Evolutionary conservation across 305 asterid species (phyloP).

Genomic region (Fraxinus sp.): DNA sequence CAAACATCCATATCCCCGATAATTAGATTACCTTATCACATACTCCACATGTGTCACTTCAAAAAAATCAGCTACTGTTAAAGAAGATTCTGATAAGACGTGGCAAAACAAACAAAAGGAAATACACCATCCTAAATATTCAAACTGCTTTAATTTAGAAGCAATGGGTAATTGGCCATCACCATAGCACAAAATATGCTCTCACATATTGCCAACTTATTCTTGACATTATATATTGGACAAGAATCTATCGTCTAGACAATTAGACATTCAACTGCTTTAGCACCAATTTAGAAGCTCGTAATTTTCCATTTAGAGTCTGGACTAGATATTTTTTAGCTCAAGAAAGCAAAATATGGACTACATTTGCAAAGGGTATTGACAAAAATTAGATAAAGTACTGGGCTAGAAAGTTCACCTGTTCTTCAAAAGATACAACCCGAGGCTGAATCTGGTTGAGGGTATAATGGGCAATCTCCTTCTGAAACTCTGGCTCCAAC

Average conservation of each 20-base stretch:
- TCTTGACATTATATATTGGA: neutral
- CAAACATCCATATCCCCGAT: neutral
- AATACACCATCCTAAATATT: neutral
- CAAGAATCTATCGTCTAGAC: neutral
- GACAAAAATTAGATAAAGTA: neutral
- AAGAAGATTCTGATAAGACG: neutral
- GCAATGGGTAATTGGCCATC: neutral
- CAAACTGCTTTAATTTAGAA: neutral
- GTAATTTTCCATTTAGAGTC: neutral
- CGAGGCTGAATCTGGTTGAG: constrained; percentile 96
- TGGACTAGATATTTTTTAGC: neutral
- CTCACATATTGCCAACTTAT: neutral
- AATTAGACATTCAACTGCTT: neutral
- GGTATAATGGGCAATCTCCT: constrained; percentile 84
- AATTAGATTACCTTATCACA: neutral
- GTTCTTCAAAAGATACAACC: constrained; percentile 91
- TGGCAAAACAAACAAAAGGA: neutral
- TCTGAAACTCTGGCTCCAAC: constrained; percentile 79
- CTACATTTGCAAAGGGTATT: neutral
- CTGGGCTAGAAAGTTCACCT: constrained; percentile 37
- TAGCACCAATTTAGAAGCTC: neutral
- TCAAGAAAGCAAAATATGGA: neutral
- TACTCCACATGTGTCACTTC: neutral
- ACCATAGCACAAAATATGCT: neutral
- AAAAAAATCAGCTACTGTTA: neutral